Conservation (phyloP, 2,329 filamentous ascomycete genomes). For the Taxawa tesnikishii region DNA sequence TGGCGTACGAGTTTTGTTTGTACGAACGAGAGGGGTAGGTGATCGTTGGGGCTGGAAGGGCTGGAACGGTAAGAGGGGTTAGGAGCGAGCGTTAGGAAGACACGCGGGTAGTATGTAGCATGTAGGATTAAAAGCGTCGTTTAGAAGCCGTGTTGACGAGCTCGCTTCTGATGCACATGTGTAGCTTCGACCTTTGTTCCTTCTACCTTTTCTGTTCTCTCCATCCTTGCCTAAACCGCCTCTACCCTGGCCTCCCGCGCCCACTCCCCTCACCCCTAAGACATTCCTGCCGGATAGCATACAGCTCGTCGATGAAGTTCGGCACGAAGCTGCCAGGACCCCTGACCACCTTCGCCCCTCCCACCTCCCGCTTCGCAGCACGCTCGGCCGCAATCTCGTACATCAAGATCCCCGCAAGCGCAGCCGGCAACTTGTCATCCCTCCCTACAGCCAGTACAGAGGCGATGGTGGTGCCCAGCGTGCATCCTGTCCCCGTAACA, state of each 20-base stretch:
- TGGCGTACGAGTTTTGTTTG: too few species aligned
- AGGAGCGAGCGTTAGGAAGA: too few species aligned
- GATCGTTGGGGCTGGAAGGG: too few species aligned
- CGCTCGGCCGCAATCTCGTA: conserved; percentile 68
- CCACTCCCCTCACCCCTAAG: conserved; percentile 39
- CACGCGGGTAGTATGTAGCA: too few species aligned
- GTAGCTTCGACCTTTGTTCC: too few species aligned
- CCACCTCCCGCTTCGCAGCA: conserved; percentile 39
- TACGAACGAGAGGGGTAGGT: too few species aligned
- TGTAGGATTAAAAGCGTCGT: too few species aligned
- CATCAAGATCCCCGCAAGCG: conserved; percentile 59
- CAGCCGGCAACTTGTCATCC: conserved; percentile 57
- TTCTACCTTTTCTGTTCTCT: not conserved
- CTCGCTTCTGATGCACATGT: too few species aligned
- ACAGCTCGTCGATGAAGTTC: conserved; percentile 65
- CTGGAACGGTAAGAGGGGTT: too few species aligned
- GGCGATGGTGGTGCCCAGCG: conserved; percentile 69
- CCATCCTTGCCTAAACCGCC: too few species aligned
- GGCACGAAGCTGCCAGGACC: conserved; percentile 83
- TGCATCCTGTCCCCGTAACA: conserved; percentile 69
- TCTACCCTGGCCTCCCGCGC: conserved; percentile 38
- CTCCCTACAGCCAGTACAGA: conserved; percentile 56
- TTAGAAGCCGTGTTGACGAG: too few species aligned
- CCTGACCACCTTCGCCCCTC: conserved; percentile 51
- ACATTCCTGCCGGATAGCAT: conserved; percentile 36